Evolutionary conservation across 768 basidiomycete species (phyloP), one percentile per base, ranked within the genome.

Genomic region (Multifurca ochricompacta): DNA sequence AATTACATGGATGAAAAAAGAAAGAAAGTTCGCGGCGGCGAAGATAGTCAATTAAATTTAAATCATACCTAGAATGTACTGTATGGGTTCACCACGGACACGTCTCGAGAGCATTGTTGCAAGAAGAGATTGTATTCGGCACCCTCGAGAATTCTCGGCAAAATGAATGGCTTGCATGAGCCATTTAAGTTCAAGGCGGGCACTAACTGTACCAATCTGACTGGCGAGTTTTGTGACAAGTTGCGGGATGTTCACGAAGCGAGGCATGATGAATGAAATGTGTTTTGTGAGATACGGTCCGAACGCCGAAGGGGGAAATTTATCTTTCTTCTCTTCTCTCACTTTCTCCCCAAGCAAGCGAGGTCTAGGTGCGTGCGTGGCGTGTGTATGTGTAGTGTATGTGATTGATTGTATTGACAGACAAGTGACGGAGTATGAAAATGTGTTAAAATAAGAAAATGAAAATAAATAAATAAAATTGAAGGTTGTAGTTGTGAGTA

Each of bases 1-100:
- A 31, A 7, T 2, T 16, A 8, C 36, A 14, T n/a, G 43, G 30
- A 31, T 45, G 51, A 48, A 31, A 40, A 47, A 21, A 23, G 19
- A 31, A 28, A 36, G 42, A 16, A n/a, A n/a, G n/a, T n/a, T n/a
- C n/a, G n/a, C n/a, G n/a, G n/a, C n/a, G n/a, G n/a, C n/a, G n/a
- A n/a, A n/a, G n/a, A n/a, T n/a, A n/a, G n/a, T n/a, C n/a, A n/a
- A n/a, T n/a, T n/a, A n/a, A n/a, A n/a, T n/a, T n/a, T n/a, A 28
- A 41, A 25, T 71, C 73, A 52, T 66, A 87, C 92, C 91, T 47
- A 96, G 74, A 62, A 96, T 90, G 68, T 94, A 96, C 67, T 94
- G 91, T 16, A 96, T 73, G 0, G 92, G 92, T 68, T 91, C 89
- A 10, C 88, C 87, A 14, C 61, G 57, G 27, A 76, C 64, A 60